Evolutionary conservation across 2,329 filamentous ascomycete genomes (phyloP), one percentile per base, ranked within the genome.

Genomic region (Didymella lethalis): DNA sequence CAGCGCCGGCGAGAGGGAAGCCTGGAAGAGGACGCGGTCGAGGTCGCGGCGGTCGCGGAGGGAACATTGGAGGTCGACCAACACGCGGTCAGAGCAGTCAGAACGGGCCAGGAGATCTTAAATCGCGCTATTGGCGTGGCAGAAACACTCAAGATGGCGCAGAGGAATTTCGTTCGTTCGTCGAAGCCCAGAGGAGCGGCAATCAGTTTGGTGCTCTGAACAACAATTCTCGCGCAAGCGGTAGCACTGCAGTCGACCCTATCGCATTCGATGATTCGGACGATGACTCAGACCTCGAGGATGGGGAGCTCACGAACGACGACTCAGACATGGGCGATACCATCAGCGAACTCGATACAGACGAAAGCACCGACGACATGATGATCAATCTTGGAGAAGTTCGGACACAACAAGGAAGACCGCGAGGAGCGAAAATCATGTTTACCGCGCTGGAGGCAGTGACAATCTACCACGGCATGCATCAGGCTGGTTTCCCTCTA

Each of bases 381-480:
- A 64, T 64, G 48, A 70, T 69, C 61, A 70, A 70, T 26, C 60
- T 70, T 4, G 54, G 67, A 23, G 61, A 61, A 44, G 55, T 53
- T 26, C 57, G 55, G 8, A 50, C 48, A 8, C 36, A 52, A 16
- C 50, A 57, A 29, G 40, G 54, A 23, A 38, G 47, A 23, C 34
- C 40, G 10, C 36, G 25, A 12, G 57, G 51, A 46, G 56, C 66
- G 36, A 50, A 61, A 14, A 54, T 67, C 56, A 70, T 70, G 68
- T 70, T 65, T 48, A 63, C 64, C 2, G 41, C 64, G 36, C 36
- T 50, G 3, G 61, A 62, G n/a, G 68, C 68, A 20, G 52, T 69
- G 7, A 53, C 52, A 0, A 54, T 68, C 18, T 70, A 69, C 45
- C 44, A 51, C n/a, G 23, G 43, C n/a, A 49, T 70, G 45, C 53